Evolutionary conservation across 495 filamentous ascomycete species (phyloP).

Genomic region (Penicillium steckii): DNA sequence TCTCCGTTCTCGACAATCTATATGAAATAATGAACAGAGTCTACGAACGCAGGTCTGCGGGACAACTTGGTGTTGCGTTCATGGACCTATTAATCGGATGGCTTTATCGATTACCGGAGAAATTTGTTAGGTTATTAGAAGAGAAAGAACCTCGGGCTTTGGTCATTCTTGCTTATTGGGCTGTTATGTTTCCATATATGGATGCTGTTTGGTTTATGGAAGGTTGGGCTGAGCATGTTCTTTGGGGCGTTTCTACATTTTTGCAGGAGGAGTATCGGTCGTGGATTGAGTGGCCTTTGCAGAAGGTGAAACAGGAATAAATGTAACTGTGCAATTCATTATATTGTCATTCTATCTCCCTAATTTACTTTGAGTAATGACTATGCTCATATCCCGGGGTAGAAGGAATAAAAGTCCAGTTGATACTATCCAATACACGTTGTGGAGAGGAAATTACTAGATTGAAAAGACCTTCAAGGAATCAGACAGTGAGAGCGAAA

Average conservation of each 20-base stretch:
- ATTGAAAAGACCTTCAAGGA: too few relatives aligned
- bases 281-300: constrained; percentile 36
- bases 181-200: constrained; percentile 37
- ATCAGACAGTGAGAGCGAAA: too few relatives aligned
- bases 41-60: constrained; percentile 16
- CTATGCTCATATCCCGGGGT: too few relatives aligned
- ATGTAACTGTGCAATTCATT: too few relatives aligned
- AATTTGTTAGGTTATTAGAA: constrained; percentile 30
- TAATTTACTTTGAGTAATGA: too few relatives aligned
- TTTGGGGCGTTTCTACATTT: constrained; percentile 25
- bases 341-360: too few relatives aligned
- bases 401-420: too few relatives aligned
- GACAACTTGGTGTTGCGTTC: constrained; percentile 11
- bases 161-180: constrained; percentile 41
- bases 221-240: constrained; percentile 40
- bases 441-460: too few relatives aligned
- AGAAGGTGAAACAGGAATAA: background rate
- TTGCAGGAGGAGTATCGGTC: constrained; percentile 20
- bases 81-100: constrained; percentile 35
- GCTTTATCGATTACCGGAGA: constrained; percentile 33
- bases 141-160: constrained; percentile 35
- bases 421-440: too few relatives aligned
- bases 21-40: constrained; percentile 18
- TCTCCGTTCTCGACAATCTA: constrained; percentile 12
- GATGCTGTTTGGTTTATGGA: constrained; percentile 35